Conservation (phyloP, 2,329 filamentous ascomycete species). For the Pseudogymnoascus sp. region DNA sequence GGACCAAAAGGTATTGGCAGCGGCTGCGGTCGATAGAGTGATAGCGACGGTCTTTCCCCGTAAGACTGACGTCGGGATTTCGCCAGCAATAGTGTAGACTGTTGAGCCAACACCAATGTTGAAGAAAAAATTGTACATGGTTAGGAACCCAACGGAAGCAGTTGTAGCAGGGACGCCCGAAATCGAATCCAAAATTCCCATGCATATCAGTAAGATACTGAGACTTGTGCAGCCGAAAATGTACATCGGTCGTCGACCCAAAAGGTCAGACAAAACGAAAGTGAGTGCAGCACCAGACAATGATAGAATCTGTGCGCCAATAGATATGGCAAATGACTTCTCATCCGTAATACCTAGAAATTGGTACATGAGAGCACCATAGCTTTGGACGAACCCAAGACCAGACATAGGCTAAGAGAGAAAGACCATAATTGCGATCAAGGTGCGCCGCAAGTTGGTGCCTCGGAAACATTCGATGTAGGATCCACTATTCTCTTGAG, state of each 20-base stretch:
- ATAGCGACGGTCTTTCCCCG: conserved; percentile 21
- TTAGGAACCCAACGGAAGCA: conserved; percentile 14
- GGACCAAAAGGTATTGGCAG: conserved; percentile 22
- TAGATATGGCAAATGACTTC: conserved; percentile 25
- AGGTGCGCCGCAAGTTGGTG: conserved; percentile 18
- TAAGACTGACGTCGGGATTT: conserved; percentile 19
- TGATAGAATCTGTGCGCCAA: conserved; percentile 14
- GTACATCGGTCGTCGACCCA: conserved; percentile 26
- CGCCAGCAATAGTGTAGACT: conserved; percentile 21
- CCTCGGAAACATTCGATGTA: conserved; percentile 19
- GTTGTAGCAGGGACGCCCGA: conserved; percentile 17
- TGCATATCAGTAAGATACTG: conserved; percentile 21
- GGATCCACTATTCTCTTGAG: conserved; percentile 6
- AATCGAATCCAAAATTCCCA: conserved; percentile 24
- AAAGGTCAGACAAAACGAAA: conserved; percentile 8
- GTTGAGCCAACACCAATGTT: conserved; percentile 18
- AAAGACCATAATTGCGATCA: conserved; percentile 18
- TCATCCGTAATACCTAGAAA: conserved; percentile 24
- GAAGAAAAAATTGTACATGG: conserved; percentile 8
- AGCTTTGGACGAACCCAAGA: conserved; percentile 17
- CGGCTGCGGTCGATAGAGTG: conserved; percentile 14
- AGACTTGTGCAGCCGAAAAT: conserved; percentile 21
- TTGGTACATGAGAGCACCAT: conserved; percentile 24
- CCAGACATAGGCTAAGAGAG: conserved; percentile 18
- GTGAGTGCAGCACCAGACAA: not conserved